A percentile compares a stretch with the other conserved stretches of the same genome.
These are phyloP conservation scores for Collybia nuda DNA, from an alignment of 768 basidiomycete species.

Conservation along the genomic window DNA sequence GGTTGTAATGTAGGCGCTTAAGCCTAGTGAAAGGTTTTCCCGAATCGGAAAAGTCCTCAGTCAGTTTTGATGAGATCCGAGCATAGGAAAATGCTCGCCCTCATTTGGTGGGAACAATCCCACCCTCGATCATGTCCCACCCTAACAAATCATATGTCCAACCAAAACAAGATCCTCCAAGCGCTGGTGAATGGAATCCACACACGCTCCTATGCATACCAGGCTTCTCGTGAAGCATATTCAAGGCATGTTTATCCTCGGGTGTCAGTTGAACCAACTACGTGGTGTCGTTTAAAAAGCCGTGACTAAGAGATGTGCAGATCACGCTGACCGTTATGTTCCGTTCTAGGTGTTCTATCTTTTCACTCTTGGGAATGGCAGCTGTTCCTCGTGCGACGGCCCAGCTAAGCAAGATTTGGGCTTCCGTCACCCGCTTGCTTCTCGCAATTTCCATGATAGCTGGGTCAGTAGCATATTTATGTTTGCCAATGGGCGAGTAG, in stretches of 20 bases:
- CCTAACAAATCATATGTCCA: conserved; percentile 38
- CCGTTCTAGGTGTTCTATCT: conserved; percentile 36
- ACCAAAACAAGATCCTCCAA: conserved; percentile 30
- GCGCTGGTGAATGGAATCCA: conserved; percentile 26
- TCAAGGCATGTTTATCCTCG: conserved; percentile 36
- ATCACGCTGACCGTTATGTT: conserved; percentile 36
- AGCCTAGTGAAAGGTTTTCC: too few relatives aligned
- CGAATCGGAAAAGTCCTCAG: too few relatives aligned
- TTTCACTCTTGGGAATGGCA: conserved; percentile 54
- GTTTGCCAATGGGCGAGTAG: conserved; percentile 44
- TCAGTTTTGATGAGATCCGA: too few relatives aligned
- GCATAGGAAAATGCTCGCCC: too few relatives aligned
- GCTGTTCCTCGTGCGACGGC: conserved; percentile 49
- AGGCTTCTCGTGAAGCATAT: conserved; percentile 34
- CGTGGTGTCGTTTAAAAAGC: conserved; percentile 14
- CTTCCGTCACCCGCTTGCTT: conserved; percentile 27
- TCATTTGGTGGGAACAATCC: conserved; percentile 10
- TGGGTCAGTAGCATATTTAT: conserved; percentile 17
- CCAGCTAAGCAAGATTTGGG: conserved; percentile 60
- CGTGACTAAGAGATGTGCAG: conserved; percentile 2
- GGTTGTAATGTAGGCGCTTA: too few relatives aligned
- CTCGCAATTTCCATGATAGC: conserved; percentile 25
- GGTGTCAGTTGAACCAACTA: conserved; percentile 30
- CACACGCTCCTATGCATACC: conserved; percentile 37
- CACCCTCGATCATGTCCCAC: conserved; percentile 31